A percentile compares a stretch with the other conserved stretches of the same genome.
Evolutionary conservation across 805 yeast species (phyloP).

Genomic region (Wickerhamiella australiensis): DNA sequence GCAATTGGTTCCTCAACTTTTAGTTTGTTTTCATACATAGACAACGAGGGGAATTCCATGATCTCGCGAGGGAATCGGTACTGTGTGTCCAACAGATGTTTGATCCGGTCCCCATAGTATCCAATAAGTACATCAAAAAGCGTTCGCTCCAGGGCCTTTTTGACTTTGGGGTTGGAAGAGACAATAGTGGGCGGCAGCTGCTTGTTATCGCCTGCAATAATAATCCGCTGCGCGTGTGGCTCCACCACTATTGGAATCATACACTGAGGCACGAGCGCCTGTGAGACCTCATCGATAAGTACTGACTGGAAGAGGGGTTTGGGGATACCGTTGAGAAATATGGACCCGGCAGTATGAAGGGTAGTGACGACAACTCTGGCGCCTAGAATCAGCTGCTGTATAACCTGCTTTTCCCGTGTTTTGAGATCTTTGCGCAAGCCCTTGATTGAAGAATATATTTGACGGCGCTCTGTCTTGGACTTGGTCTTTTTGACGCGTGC

Average conservation of each 20-base stretch:
- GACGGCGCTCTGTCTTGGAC: conserved; percentile 44
- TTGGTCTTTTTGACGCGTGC: conserved; percentile 47
- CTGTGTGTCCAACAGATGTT: conserved; percentile 57
- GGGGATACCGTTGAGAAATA: conserved; percentile 27
- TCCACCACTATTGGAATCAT: conserved; percentile 84
- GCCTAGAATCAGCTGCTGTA: conserved; percentile 43
- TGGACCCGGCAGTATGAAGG: conserved; percentile 74
- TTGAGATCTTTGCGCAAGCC: conserved; percentile 58
- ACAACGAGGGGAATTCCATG: conserved; percentile 63
- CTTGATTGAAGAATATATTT: conserved; percentile 57
- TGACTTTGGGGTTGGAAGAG: conserved; percentile 31
- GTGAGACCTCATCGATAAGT: conserved; percentile 92
- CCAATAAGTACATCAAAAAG: conserved; percentile 68
- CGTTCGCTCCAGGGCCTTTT: conserved; percentile 45
- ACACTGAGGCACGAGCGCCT: conserved; percentile 86
- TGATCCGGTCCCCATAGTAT: conserved; percentile 36
- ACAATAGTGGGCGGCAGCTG: conserved; percentile 89
- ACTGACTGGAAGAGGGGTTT: conserved; percentile 53
- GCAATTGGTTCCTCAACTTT: conserved; percentile 51
- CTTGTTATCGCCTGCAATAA: conserved; percentile 86
- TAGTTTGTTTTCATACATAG: conserved; percentile 51
- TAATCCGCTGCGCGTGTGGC: conserved; percentile 41
- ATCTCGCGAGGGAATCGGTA: conserved; percentile 76
- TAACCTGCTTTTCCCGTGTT: conserved; percentile 50
- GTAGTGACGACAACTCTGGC: conserved; percentile 71